phyloP scores from a whole-genome alignment of 257 asterid species.

The Forsythia suspensa region DNA sequence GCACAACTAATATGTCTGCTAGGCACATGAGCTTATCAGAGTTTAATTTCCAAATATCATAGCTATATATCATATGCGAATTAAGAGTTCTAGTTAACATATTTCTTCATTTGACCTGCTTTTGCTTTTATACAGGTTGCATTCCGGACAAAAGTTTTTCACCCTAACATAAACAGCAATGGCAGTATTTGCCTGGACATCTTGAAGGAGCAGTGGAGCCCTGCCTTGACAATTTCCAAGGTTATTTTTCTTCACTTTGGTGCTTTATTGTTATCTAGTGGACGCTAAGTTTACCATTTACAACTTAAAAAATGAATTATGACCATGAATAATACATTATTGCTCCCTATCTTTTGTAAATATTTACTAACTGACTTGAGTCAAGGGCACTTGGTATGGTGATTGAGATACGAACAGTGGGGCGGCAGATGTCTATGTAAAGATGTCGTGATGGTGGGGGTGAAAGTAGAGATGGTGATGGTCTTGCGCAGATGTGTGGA shows the following conservation, averaged over 20 bases:
- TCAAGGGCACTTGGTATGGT: too few species aligned
- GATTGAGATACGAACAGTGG: too few species aligned
- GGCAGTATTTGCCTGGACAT: slow-evolving; percentile 82
- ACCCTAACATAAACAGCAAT: slow-evolving; percentile 76
- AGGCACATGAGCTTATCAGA: not conserved
- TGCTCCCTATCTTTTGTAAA: not conserved
- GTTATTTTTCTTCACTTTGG: slow-evolving; percentile 27
- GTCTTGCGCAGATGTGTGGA: too few species aligned
- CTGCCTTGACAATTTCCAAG: slow-evolving; percentile 81
- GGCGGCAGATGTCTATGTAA: too few species aligned
- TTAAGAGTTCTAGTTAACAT: not conserved
- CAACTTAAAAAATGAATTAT: not conserved
- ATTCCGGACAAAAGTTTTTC: slow-evolving; percentile 76
- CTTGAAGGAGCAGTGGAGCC: slow-evolving; percentile 91
- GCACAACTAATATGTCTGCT: not conserved
- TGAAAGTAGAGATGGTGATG: too few species aligned
- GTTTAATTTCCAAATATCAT: not conserved
- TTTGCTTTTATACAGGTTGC: slow-evolving; percentile 53
- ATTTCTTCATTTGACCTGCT: slow-evolving; percentile 6
- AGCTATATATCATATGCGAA: not conserved
- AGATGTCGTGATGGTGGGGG: too few species aligned
- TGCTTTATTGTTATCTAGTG: slow-evolving; percentile 6
- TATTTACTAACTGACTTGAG: not conserved
- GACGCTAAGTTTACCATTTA: not conserved
- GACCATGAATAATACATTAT: not conserved